Conservation (phyloP, 192 early-diverging fungal genomes). For the Dimargaris xerosporica region DNA sequence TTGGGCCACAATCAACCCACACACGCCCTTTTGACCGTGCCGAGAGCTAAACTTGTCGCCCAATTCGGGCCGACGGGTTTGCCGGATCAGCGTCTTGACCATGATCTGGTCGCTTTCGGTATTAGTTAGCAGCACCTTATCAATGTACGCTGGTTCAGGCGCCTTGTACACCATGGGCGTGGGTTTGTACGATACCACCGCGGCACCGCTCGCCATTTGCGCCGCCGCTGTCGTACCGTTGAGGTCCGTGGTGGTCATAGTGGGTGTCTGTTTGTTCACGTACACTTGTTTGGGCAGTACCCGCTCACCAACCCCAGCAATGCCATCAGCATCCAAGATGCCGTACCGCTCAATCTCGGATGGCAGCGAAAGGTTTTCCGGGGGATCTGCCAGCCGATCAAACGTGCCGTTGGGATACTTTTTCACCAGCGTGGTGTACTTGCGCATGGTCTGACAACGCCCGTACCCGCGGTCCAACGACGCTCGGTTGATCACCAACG, state of each 20-base stretch:
- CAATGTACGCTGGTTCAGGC: constrained; percentile 76
- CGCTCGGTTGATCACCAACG: constrained; percentile 84
- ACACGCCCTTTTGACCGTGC: constrained; percentile 96
- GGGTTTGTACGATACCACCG: constrained; percentile 39
- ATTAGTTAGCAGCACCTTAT: constrained; percentile 84
- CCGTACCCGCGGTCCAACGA: constrained; percentile 93
- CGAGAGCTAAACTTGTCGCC: constrained; percentile 98
- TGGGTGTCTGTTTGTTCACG: constrained; percentile 80
- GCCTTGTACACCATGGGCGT: constrained; percentile 78
- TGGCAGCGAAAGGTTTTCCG: constrained; percentile 20
- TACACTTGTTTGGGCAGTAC: constrained; percentile 53
- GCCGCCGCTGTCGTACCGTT: constrained; percentile 4
- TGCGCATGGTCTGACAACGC: constrained; percentile 86
- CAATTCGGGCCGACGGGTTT: constrained; percentile 87
- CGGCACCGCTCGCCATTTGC: constrained; percentile 34
- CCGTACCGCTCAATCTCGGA: constrained; percentile 42
- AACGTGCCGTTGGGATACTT: constrained; percentile 78
- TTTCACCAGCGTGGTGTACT: constrained; percentile 70
- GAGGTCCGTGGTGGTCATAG: constrained; percentile 34
- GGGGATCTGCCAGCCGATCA: constrained; percentile 60
- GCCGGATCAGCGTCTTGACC: constrained; percentile 77
- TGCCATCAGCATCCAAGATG: constrained; percentile 74
- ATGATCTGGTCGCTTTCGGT: constrained; percentile 85
- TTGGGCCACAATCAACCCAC: constrained; percentile 90
- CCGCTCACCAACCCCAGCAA: constrained; percentile 69